phyloP scores from a whole-genome alignment of 2,329 filamentous ascomycete genomes.

The Phaeoacremonium minimum region DNA sequence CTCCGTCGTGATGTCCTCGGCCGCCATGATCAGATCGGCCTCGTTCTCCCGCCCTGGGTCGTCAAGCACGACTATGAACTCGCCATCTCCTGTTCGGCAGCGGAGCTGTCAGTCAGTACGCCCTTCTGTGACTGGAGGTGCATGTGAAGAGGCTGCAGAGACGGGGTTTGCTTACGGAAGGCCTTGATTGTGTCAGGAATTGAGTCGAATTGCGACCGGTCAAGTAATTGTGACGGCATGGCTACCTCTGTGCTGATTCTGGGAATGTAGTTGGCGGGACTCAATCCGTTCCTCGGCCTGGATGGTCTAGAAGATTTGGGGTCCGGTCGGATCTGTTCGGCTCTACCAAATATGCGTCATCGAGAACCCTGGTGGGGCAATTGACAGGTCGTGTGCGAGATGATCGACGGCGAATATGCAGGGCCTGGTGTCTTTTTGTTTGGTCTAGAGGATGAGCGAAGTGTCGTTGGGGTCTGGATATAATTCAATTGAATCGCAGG shows the following conservation, averaged over 20 bases:
- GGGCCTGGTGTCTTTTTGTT: too few relatives aligned
- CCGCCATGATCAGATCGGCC: conserved; percentile 95
- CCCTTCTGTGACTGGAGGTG: conserved; percentile 1
- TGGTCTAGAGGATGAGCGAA: too few relatives aligned
- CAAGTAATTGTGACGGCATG: conserved; percentile 50
- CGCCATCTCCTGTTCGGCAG: conserved; percentile 57
- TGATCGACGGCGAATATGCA: too few relatives aligned
- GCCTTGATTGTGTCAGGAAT: conserved; percentile 62
- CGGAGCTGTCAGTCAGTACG: conserved; percentile 1
- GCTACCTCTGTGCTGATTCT: conserved; percentile 7
- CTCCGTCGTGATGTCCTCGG: conserved; percentile 73
- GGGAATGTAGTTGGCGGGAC: neutral
- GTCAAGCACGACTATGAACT: conserved; percentile 96
- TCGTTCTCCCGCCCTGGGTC: conserved; percentile 92
- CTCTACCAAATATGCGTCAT: too few relatives aligned
- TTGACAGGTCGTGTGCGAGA: too few relatives aligned
- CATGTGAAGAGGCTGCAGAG: conserved; percentile 2
- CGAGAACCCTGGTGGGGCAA: too few relatives aligned
- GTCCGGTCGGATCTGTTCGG: too few relatives aligned
- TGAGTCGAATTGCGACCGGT: conserved; percentile 53
- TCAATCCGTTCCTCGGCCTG: too few relatives aligned
- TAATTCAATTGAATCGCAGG: too few relatives aligned
- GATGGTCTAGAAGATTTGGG: too few relatives aligned
- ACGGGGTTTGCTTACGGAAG: conserved; percentile 47
- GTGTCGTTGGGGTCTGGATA: too few relatives aligned